Conservation (phyloP, 23 red algal genomes). For the Gracilaria gracilis region DNA sequence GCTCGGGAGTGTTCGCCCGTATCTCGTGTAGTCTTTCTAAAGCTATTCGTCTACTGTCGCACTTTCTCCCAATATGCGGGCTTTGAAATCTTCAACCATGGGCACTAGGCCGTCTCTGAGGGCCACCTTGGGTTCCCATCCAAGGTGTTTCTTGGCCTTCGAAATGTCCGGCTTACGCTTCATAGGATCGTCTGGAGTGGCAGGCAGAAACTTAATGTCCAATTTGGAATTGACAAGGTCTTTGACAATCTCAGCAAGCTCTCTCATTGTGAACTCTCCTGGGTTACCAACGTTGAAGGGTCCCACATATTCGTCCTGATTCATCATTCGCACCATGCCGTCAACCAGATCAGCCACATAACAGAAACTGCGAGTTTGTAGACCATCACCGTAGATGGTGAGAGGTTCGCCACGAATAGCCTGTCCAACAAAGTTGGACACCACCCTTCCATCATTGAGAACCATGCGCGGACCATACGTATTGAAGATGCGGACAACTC, state of each 20-base stretch:
- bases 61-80: conserved; percentile 58
- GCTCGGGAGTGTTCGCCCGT: no score
- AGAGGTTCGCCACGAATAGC: conserved; percentile 92
- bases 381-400: conserved; percentile 97
- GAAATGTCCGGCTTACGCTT: conserved; percentile 95
- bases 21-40: not conserved
- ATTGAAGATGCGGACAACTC: conserved; percentile 98
- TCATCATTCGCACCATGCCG: conserved; percentile 97
- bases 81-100: conserved; percentile 96
- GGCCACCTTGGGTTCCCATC: conserved; percentile 89
- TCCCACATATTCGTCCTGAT: conserved; percentile 72
- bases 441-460: conserved; percentile 96
- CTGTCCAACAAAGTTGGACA: conserved; percentile 98
- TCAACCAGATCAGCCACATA: conserved; percentile 96
- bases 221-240: conserved; percentile 67
- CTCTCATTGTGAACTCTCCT: conserved; percentile 92
- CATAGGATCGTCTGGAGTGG: conserved; percentile 98
- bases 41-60: conserved; percentile 13
- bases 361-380: conserved; percentile 98
- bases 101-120: conserved; percentile 85
- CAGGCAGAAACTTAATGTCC: conserved; percentile 84
- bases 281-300: conserved; percentile 98
- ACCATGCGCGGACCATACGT: conserved; percentile 99
- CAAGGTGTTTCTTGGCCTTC: conserved; percentile 76
- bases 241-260: conserved; percentile 88